Evolutionary conservation across 805 yeast genomes (phyloP), one percentile per base, ranked within the genome.

Genomic region (Soucietia sequanensis): DNA sequence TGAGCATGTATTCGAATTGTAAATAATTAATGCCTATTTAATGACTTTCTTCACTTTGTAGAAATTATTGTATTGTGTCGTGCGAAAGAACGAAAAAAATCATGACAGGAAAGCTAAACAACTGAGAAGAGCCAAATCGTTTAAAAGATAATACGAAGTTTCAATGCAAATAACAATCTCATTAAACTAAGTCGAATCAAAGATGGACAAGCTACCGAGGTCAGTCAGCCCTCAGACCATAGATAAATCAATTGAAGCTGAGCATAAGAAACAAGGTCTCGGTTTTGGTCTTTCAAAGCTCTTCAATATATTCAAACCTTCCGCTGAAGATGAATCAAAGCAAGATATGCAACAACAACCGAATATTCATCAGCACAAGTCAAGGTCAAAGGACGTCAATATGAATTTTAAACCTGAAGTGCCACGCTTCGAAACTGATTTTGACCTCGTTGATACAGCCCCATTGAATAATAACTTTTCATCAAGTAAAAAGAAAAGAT

Each of bases 401-500:
- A 14, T n/a, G 6, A 14, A 16, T 9, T n/a, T 9, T 19, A 18
- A 5, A 6, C 30, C 22, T 9, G 16, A 11, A 8, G 23, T 11
- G 10, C 23, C 23, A 8, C 10, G 23, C 23, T 8, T 16, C 9
- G 31, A 29, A 11, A 23, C 13, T n/a, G 36, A 44, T n/a, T 27
- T 30, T 8, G 19, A 29, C n/a, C 13, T 23, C 16, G 24, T 31
- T 22, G 40, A 43, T 9, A 27, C 40, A 16, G 56, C 46, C 20
- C 56, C 53, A 7, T 42, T 56, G 22, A 30, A 40, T 27, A 51
- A 48, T 23, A 41, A 50, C 34, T 56, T 54, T 36, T 34, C 52
- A 9, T 56, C 65, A 1, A 44, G 37, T 23, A 60, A 60, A 41
- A 59, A 56, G 38, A 51, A 54, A 26, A 42, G 56, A 27, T 37